phyloP scores from a whole-genome alignment of 208 protist species.

The Porcisia hertigi region DNA sequence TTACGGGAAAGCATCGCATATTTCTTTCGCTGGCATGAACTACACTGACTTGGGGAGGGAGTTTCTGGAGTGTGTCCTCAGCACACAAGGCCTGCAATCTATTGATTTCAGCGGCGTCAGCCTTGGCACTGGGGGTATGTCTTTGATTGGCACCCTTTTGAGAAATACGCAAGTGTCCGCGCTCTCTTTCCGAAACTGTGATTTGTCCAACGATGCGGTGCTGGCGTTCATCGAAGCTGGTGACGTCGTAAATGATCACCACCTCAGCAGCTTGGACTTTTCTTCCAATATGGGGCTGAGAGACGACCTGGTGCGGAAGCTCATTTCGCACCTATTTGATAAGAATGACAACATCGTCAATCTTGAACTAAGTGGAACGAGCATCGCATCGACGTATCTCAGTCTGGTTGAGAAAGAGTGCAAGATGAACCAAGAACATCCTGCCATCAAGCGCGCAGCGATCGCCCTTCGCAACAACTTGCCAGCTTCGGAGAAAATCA shows the following conservation, averaged over 20 bases:
- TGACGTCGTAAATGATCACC: constrained; percentile 49
- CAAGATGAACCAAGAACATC: constrained; percentile 75
- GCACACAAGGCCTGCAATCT: constrained; percentile 39
- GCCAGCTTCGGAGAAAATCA: constrained; percentile 47
- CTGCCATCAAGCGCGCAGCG: constrained; percentile 64
- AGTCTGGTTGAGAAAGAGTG: constrained; percentile 60
- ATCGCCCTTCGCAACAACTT: constrained; percentile 55
- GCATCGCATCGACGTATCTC: constrained; percentile 45
- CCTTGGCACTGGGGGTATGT: constrained; percentile 43
- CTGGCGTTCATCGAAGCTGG: constrained; percentile 50
- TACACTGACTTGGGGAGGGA: constrained; percentile 65
- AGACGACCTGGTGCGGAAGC: constrained; percentile 46
- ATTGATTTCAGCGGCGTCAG: constrained; percentile 64
- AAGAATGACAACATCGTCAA: constrained; percentile 53
- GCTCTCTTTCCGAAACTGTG: constrained; percentile 51
- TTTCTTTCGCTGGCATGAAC: constrained; percentile 49
- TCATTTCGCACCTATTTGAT: constrained; percentile 60
- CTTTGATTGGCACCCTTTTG: constrained; percentile 45
- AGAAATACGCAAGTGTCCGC: constrained; percentile 48
- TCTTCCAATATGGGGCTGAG: constrained; percentile 56
- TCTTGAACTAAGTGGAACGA: constrained; percentile 61
- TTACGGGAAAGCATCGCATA: constrained; percentile 30
- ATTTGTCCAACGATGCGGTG: constrained; percentile 49
- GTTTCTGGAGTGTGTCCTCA: constrained; percentile 52
- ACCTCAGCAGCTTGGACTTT: constrained; percentile 56